A percentile compares a stretch with the other conserved stretches of the same genome.
Conservation (phyloP, 2,329 filamentous ascomycete species). For the Colletotrichum liaoningense region DNA sequence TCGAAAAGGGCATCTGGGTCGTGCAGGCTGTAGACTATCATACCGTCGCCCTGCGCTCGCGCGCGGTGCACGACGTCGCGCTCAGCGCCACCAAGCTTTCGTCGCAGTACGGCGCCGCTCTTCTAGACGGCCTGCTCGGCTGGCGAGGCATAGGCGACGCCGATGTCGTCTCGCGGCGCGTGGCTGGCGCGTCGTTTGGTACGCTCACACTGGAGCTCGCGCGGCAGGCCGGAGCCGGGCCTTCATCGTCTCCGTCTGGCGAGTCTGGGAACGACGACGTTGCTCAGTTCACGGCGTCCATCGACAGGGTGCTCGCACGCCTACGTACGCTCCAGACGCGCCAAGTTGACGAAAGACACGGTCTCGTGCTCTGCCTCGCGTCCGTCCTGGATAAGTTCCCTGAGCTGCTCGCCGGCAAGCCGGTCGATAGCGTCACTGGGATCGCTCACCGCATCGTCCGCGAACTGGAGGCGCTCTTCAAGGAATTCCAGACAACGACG, state of each 20-base stretch:
- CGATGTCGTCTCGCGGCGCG: slow-evolving; percentile 78
- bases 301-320: slow-evolving; percentile 56
- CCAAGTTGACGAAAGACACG: slow-evolving; percentile 78
- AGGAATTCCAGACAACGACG: slow-evolving; percentile 52
- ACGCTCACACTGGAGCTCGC: slow-evolving; percentile 59
- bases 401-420: slow-evolving; percentile 38
- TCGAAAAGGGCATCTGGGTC: slow-evolving; percentile 83
- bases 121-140: slow-evolving; percentile 77
- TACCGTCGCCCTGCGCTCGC: slow-evolving; percentile 85
- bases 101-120: slow-evolving; percentile 74
- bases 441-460: slow-evolving; percentile 31
- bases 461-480: slow-evolving; percentile 49
- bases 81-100: slow-evolving; percentile 75
- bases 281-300: slow-evolving; percentile 45
- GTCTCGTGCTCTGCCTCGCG: slow-evolving; percentile 71
- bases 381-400: slow-evolving; percentile 64
- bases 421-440: slow-evolving; percentile 4
- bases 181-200: slow-evolving; percentile 78
- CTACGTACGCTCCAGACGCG: slow-evolving; percentile 61
- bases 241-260: background rate
- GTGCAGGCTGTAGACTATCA: slow-evolving; percentile 96
- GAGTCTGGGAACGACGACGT: slow-evolving; percentile 34
- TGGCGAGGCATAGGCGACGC: slow-evolving; percentile 92
- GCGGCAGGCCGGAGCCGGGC: background rate
- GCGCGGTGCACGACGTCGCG: slow-evolving; percentile 84